Conservation (phyloP, 345 rosid genomes). For the Populus pruinosa region DNA sequence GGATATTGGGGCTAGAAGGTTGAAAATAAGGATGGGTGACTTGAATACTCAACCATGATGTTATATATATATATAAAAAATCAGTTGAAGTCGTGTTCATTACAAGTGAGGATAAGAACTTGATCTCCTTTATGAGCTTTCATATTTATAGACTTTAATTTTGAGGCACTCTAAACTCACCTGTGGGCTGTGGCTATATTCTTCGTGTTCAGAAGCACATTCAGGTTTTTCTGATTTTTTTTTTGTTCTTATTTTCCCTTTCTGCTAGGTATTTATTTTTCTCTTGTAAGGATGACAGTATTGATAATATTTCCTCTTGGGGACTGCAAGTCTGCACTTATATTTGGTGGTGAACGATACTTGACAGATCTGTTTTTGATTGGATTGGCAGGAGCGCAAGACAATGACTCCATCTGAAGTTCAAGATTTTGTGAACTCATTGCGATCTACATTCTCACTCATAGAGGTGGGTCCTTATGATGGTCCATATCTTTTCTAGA, state of each 20-base stretch:
- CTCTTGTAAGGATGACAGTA: neutral
- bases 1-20: neutral
- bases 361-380: constrained; percentile 15
- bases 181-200: neutral
- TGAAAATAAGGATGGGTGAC: neutral
- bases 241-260: neutral
- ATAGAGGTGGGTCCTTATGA: constrained; percentile 52
- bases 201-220: neutral
- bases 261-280: neutral
- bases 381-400: constrained; percentile 76
- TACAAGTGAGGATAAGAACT: neutral
- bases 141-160: neutral
- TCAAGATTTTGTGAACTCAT: constrained; percentile 59
- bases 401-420: constrained; percentile 69
- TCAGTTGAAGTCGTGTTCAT: neutral
- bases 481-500: neutral
- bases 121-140: neutral
- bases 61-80: too few species aligned
- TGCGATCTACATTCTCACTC: constrained; percentile 70
- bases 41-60: neutral
- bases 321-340: neutral
- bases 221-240: neutral
- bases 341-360: neutral
- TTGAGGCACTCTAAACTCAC: neutral
- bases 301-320: neutral